Base-by-base conservation (phyloP, 139 green algal species). In the Auxenochlorella protothecoides region DNA sequence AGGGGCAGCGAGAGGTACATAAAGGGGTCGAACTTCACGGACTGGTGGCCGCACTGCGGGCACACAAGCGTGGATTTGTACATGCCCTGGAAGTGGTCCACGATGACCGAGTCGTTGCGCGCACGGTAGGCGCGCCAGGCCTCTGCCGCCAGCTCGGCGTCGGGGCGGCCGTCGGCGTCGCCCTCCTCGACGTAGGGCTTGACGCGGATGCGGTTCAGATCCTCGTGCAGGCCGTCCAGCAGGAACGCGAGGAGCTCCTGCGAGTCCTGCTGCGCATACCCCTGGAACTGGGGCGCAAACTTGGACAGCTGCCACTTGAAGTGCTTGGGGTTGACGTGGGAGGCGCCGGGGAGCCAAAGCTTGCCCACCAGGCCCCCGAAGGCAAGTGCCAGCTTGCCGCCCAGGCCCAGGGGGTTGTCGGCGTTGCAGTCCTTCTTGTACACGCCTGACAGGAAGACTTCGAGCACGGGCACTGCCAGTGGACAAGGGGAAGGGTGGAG, bases 1-100 rank as follows among this genome's bases (percentile, higher is more conserved):
- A 98, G 82, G 3, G 90, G 92, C 75, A 98, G 85, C 1, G 91
- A 92, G 16, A 98, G 80, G 79, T 97, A 97, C 90, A 97, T 97
- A 84, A 96, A 95, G 3, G 93, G 91, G 81, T 98, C 93, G 73
- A 97, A 97, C 73, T 94, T 97, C 65, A 91, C 78, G 8, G 76
- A 89, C 56, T 73, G 77, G 74, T 87, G 81, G 66, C 69, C 53
- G 81, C 93, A 98, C 3, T 83, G 9, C 7, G 59, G 93, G 75
- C 93, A 98, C 61, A 89, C 85, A 16, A 98, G 80, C 2, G 83
- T 92, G 53, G 86, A 94, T 79, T 95, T 95, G 83, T 66, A 62
- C 59, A 87, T 51, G 15, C 75, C 87, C 82, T 92, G 87, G 73
- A 93, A 96, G 66, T 88, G 79, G 85, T 97, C 92, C 8, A 97